Evolutionary conservation across 345 rosid species (phyloP).

Genomic region (Aethionema arabicum): DNA sequence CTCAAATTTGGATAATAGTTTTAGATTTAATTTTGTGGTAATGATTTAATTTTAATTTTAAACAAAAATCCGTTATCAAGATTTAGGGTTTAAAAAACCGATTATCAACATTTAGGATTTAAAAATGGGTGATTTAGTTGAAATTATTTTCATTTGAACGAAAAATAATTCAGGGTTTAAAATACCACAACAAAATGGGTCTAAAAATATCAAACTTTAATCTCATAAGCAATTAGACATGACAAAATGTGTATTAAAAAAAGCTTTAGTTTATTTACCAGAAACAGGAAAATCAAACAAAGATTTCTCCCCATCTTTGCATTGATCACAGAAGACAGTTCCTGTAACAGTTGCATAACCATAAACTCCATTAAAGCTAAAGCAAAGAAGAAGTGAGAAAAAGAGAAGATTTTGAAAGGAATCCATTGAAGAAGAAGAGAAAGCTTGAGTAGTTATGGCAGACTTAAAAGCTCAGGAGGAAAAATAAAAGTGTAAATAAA

Average conservation of each 20-base stretch:
- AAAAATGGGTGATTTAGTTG: too few relatives aligned
- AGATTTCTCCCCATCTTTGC: slow-evolving; percentile 79
- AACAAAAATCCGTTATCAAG: too few relatives aligned
- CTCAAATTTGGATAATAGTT: too few relatives aligned
- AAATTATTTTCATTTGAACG: too few relatives aligned
- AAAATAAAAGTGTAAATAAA: slow-evolving; percentile 28
- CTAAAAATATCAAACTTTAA: too few relatives aligned
- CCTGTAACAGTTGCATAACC: slow-evolving; percentile 71
- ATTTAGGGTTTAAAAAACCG: too few relatives aligned
- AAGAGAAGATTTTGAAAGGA: slow-evolving; percentile 38
- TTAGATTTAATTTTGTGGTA: too few relatives aligned
- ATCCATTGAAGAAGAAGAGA: slow-evolving; percentile 44
- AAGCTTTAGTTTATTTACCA: slow-evolving; percentile 39
- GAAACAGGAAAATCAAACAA: slow-evolving; percentile 72
- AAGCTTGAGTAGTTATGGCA: slow-evolving; percentile 16
- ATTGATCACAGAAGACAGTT: slow-evolving; percentile 81
- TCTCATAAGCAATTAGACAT: not conserved
- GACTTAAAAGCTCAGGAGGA: slow-evolving; percentile 18
- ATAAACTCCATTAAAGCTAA: slow-evolving; percentile 45
- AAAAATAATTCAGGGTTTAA: too few relatives aligned
- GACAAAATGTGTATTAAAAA: not conserved
- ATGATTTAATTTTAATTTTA: too few relatives aligned
- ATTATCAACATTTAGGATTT: too few relatives aligned
- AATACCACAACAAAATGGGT: too few relatives aligned
- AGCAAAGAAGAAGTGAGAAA: slow-evolving; percentile 45